A percentile compares a stretch with the other conserved stretches of the same genome.
Conservation (phyloP, 1,139 yeast genomes). For the Suhomyces wounanorum region DNA sequence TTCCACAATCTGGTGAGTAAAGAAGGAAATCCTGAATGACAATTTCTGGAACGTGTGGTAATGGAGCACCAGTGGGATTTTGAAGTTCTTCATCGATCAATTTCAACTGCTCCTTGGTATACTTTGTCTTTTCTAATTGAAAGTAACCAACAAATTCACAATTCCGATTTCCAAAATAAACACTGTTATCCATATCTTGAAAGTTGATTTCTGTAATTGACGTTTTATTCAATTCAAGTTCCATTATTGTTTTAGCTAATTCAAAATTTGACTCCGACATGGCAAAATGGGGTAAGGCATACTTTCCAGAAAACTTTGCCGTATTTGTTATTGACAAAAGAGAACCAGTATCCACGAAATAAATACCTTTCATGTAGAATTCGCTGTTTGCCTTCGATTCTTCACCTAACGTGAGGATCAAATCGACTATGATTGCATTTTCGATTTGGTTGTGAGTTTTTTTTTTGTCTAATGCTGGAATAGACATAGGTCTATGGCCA, state of each 20-base stretch:
- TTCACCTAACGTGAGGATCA: constrained; percentile 35
- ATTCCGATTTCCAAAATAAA: constrained; percentile 40
- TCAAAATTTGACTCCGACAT: constrained; percentile 46
- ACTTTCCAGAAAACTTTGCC: constrained; percentile 71
- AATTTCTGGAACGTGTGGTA: constrained; percentile 57
- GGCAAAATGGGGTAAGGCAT: constrained; percentile 60
- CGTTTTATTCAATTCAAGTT: constrained; percentile 45
- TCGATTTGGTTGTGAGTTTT: constrained; percentile 18
- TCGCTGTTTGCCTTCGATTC: constrained; percentile 40
- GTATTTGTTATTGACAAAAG: constrained; percentile 64
- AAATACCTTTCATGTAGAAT: constrained; percentile 62
- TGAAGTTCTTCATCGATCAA: constrained; percentile 70
- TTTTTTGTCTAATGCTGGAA: constrained; percentile 10
- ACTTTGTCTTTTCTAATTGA: constrained; percentile 64
- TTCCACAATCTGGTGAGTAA: constrained; percentile 90
- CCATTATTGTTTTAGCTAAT: constrained; percentile 38
- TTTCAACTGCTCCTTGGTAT: constrained; percentile 52
- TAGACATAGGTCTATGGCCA: constrained; percentile 26
- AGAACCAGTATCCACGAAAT: constrained; percentile 71
- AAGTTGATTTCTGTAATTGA: constrained; percentile 35
- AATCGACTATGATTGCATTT: constrained; percentile 34
- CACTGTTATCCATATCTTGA: constrained; percentile 42
- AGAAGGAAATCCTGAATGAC: constrained; percentile 56
- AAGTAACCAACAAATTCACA: constrained; percentile 76
- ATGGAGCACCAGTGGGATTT: constrained; percentile 77